Conservation (phyloP, 139 green algal species). For the Coelastrella sp. region DNA sequence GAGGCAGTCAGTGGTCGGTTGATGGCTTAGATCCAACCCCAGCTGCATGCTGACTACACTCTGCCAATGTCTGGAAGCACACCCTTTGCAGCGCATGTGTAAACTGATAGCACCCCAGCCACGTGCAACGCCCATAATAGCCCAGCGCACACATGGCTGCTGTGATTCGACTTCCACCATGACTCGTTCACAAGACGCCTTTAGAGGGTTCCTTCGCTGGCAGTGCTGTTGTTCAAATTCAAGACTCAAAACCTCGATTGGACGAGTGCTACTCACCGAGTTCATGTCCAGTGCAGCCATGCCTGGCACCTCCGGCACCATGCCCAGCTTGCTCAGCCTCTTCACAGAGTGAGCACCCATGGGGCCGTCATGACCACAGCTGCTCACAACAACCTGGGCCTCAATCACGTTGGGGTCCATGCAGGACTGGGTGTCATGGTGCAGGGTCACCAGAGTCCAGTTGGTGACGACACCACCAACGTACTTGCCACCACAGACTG, state of each 20-base stretch:
- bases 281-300: constrained; percentile 99
- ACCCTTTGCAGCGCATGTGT: no score
- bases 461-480: constrained; percentile 94
- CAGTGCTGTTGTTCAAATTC: not conserved
- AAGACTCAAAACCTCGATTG: no score
- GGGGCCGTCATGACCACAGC: constrained; percentile 96
- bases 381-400: constrained; percentile 88
- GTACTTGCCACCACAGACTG: constrained; percentile 35
- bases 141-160: no score
- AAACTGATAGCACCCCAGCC: no score
- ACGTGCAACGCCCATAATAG: no score
- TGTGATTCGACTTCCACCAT: no score
- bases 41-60: no score
- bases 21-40: no score
- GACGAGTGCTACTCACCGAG: constrained; percentile 43
- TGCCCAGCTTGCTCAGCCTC: constrained; percentile 89
- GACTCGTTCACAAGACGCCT: no score
- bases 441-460: constrained; percentile 97
- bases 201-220: no score
- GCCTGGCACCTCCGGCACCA: constrained; percentile 86
- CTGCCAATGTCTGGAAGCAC: no score
- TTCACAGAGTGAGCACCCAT: constrained; percentile 95
- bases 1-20: no score
- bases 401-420: constrained; percentile 97
- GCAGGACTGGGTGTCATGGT: constrained; percentile 97